Conservation (phyloP, 2,329 filamentous ascomycete genomes). For the Spiromastix sp. region DNA sequence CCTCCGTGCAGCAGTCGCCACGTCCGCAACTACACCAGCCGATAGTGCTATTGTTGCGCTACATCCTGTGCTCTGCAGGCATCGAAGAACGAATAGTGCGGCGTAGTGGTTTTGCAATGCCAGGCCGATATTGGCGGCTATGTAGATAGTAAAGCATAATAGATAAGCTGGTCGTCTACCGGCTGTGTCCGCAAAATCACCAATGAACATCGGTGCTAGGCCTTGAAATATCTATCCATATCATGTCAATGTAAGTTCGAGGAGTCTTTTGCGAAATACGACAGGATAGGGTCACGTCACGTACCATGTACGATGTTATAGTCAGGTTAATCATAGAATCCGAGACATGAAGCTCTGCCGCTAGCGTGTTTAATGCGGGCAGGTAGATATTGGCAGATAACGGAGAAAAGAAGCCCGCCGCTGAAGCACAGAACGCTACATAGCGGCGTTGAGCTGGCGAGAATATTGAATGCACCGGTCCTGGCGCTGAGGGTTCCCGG, state of each 20-base stretch:
- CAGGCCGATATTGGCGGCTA: conserved; percentile 50
- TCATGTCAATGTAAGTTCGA: conserved; percentile 22
- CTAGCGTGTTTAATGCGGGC: conserved; percentile 26
- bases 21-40: conserved; percentile 61
- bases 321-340: conserved; percentile 39
- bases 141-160: conserved; percentile 46
- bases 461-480: conserved; percentile 1
- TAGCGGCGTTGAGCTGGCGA: conserved; percentile 1
- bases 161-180: conserved; percentile 54
- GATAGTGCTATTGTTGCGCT: conserved; percentile 61
- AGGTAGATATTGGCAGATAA: conserved; percentile 27
- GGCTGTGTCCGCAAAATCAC: conserved; percentile 50
- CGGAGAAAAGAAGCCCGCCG: conserved; percentile 17
- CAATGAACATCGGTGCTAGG: conserved; percentile 50
- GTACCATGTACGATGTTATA: conserved; percentile 39
- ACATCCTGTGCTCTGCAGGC: conserved; percentile 54
- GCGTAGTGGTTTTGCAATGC: conserved; percentile 48
- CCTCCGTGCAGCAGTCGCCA: conserved; percentile 57
- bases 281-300: conserved; percentile 10
- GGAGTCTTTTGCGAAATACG: conserved; percentile 4
- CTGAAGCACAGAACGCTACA: not conserved
- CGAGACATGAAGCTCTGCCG: conserved; percentile 30
- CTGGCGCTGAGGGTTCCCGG: not conserved
- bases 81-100: conserved; percentile 50
- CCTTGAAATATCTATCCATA: conserved; percentile 47